Base-by-base conservation (phyloP, 1,284 basidiomycete species). In the Exobasidium rhododendri region DNA sequence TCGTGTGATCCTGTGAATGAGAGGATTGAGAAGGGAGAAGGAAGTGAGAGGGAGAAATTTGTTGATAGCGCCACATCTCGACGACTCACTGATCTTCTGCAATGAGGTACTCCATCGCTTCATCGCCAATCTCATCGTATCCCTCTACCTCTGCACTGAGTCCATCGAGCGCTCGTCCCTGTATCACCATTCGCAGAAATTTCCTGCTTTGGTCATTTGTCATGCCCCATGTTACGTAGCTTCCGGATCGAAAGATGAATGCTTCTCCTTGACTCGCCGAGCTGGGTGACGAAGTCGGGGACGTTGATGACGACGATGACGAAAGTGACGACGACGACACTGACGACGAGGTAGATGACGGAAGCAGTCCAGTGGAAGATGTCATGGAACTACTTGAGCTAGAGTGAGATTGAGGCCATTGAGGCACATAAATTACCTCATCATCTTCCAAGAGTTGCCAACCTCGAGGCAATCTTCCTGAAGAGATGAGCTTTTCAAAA, bases 201-300 rank as follows among this genome's bases (percentile, higher is more conserved):
- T 70, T 60, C 6, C 46, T 56, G 14, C 66, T 68, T 51, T 71
- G 68, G 54, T 75, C 74, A 44, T 67, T 53, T 28, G 68, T 62
- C 58, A 79, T 47, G 5, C 75, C 75, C 77, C 77, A 79, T 0
- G 77, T 78, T 14, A 78, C 73, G 51, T 74, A 79, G 45, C 69
- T 67, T 29, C 77, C 77, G 0, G 71, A 72, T 1, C 73, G 65
- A 52, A 79, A 77, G 26, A 79, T 66, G 53, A 79, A 77, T 29
- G 71, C 71, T 32, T 77, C 74, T 10, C 76, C 75, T 14, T 61
- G 58, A 2, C 61, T 61, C 20, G 47, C 14, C 14, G 35, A 44
- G 11, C 44, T 14, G 2, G 59, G 28, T 14, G 40, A 10, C 31
- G 7, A 1, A 45, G 35, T 30, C n/a, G n/a, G n/a, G n/a, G n/a